Evolutionary conservation across 805 yeast species (phyloP), one percentile per base, ranked within the genome.

Genomic region (Hanseniaspora pseudoguilliermondii): DNA sequence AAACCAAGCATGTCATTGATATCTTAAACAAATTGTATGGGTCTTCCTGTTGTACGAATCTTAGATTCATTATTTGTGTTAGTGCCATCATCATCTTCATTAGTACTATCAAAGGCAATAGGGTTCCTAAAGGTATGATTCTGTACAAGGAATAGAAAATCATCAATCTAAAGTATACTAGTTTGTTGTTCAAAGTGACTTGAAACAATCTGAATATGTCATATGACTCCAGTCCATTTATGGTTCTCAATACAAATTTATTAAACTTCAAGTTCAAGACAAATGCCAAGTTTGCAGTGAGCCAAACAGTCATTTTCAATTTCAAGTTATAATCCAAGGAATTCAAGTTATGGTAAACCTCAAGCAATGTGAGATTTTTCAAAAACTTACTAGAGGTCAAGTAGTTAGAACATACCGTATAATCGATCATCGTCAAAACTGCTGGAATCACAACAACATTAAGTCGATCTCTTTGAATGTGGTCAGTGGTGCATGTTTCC

Each of bases 391-490:
- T 46, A n/a, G 43, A 20, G 5, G 40, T 5, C 5, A 35, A 39
- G n/a, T 46, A 46, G 15, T 44, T 21, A 15, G 41, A 23, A 23
- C 56, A 53, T 15, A 53, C 21, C 34, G 56, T 53, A n/a, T 53
- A 53, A 21, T 53, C 56, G 7, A 46, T n/a, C 25, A 41, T 32
- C 1, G 50, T 39, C 21, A 53, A 39, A 32, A 46, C 18, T 5
- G 56, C 56, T 20, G 56, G 56, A 20, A 53, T n/a, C 16, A 53
- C 43, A 9, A 46, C 56, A 20, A 53, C 36, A 36, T 53, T 53
- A 10, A 53, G 16, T 21, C 50, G 36, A 36, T 53, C 56, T 29
- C 21, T 32, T 2, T 18, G 40, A n/a, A 41, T 41, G 18, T 41
- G 44, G 9, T 23, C 25, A 6, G 13, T n/a, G 16, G 44, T 13